Base-by-base conservation (phyloP, 805 yeast species). In the Hanseniaspora pseudoguilliermondii region DNA sequence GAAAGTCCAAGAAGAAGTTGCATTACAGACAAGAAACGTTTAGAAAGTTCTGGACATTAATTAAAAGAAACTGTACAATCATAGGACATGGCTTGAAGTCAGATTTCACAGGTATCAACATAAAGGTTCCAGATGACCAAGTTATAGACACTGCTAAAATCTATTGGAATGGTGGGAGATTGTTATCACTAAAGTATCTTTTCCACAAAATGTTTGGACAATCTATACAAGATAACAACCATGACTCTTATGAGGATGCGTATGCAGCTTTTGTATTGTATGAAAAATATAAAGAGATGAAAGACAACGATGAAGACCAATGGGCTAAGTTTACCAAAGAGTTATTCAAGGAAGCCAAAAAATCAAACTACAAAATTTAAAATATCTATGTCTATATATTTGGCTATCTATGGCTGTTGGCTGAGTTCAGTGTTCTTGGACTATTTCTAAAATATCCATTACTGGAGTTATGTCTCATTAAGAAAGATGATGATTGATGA, bases 221-320 rank as follows among this genome's bases (percentile, higher is more conserved):
- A 59, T 77, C 81, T 49, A 95, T 95, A 35, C 99, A 93, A 67
- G 81, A 81, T 2, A 95, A 93, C 1, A 91, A 91, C 65, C 99
- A 93, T 69, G 97, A 95, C 66, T 91, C 97, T 0, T 89, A 93
- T 47, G 98, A 93, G 65, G 99, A 93, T 71, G 97, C 99, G 0
- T 72, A 75, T 57, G 84, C 95, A 11, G 97, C 99, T 0, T 74
- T 93, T 61, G 68, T 78, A 47, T 71, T 93, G 38, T 95, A 86
- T 71, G 78, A 80, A 59, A 81, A 80, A 63, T 91, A 86, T 64
- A 68, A 78, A 63, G 82, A 83, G 60, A 73, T 91, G 60, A 36
- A 46, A 21, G 48, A 41, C 10, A 29, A 25, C 4, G 75, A 72
- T 3, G 66, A 69, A 0, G 91, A 86, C 0, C 74, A 72, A 32